Conservation (phyloP, 805 yeast genomes). For the Jamesozyma jinghongensis region DNA sequence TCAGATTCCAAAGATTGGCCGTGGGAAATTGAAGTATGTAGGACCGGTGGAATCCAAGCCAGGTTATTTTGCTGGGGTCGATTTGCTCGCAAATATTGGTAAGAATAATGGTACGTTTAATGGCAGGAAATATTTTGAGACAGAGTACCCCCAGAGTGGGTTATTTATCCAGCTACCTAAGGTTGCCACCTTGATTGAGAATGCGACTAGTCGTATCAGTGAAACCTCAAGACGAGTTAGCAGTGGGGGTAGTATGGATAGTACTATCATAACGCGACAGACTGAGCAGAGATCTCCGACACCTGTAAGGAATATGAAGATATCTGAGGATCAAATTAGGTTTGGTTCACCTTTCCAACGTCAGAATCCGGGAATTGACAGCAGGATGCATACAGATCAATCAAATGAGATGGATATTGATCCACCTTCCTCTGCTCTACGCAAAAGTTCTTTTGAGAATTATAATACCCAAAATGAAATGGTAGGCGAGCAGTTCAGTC, state of each 20-base stretch:
- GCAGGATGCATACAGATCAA: too few relatives aligned
- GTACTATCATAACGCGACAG: conserved; percentile 10
- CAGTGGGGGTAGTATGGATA: conserved; percentile 12
- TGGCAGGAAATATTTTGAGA: conserved; percentile 61
- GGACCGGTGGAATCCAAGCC: conserved; percentile 66
- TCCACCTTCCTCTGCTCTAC: conserved; percentile 7
- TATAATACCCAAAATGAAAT: not conserved
- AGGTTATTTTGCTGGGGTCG: conserved; percentile 83
- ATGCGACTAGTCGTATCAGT: conserved; percentile 3
- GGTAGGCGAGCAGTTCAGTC: too few relatives aligned
- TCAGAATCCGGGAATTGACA: too few relatives aligned
- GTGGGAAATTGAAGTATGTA: conserved; percentile 57
- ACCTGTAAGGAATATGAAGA: conserved; percentile 30
- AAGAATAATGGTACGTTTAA: conserved; percentile 79
- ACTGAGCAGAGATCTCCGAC: conserved; percentile 13
- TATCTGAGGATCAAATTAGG: conserved; percentile 22
- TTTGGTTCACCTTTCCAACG: too few relatives aligned
- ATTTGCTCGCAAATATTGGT: conserved; percentile 61
- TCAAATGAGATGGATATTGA: conserved; percentile 11
- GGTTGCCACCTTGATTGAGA: conserved; percentile 24
- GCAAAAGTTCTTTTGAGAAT: not conserved
- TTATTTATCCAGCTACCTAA: conserved; percentile 57
- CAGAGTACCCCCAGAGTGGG: conserved; percentile 58
- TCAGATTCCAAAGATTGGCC: conserved; percentile 58
- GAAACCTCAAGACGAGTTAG: conserved; percentile 12